Base-by-base conservation (phyloP, 352 stramenopile genomes). In the Phytopythium ostracodes region DNA sequence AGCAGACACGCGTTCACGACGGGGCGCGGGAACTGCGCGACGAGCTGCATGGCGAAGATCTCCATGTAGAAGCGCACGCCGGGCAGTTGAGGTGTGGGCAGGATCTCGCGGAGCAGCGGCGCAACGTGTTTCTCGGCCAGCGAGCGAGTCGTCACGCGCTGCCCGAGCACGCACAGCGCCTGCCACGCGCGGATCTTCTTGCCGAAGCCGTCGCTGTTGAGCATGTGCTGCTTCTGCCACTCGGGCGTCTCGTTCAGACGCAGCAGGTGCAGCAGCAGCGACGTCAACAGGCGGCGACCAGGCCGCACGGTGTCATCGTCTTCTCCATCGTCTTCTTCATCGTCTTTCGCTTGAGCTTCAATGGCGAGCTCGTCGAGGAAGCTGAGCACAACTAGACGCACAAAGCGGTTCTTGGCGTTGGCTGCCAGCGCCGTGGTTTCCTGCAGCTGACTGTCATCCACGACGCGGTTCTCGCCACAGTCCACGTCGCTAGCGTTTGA, bases 41-140 rank as follows among this genome's bases (percentile, higher is more conserved):
- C 60, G 24, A 93, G 65, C 8, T 78, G 82, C 81, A 95, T 95
- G 18, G 67, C 71, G n/a, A 93, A 83, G 17, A 93, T 65, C 60
- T 95, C 86, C 70, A 92, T 89, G 72, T 91, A 95, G 63, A 88
- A 91, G 0, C 86, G 81, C 40, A 93, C 79, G 27, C 71, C 72
- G 4, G 79, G 75, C 17, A 95, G 55, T 42, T 93, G 80, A n/a
- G 79, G 81, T 3, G 76, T 68, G 17, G 70, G 67, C 51, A 92
- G 88, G 1, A 76, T 69, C n/a, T 67, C 73, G 67, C 73, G 77
- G 14, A 95, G 67, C 2, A 71, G 65, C 4, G 65, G 56, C 24
- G 74, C 58, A 8, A 82, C 40, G 38, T 52, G 55, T 10, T 24
- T 42, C 12, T 59, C 53, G 0, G 76, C 58, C 20, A 75, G 24